phyloP scores from a whole-genome alignment of 352 stramenopile species.

The Albugo laibachii region DNA sequence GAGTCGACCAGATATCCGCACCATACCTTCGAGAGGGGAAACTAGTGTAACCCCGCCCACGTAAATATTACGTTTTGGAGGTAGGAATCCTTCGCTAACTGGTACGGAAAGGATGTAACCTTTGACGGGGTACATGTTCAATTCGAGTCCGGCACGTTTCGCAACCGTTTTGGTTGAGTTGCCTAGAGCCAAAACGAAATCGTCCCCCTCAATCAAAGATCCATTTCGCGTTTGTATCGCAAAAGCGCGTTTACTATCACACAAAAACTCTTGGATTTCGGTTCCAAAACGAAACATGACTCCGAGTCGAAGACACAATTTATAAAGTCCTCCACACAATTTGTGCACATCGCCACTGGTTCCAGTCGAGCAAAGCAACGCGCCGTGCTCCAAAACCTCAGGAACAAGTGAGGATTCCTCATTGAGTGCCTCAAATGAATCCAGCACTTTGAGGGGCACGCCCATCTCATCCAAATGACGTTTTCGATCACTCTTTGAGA shows the following conservation, averaged over 20 bases:
- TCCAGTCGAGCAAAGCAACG: conserved; percentile 57
- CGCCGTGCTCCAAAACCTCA: conserved; percentile 37
- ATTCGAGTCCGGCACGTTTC: conserved; percentile 39
- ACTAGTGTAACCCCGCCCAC: conserved; percentile 53
- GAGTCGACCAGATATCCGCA: conserved; percentile 62
- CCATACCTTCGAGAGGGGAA: conserved; percentile 40
- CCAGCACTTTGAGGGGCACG: conserved; percentile 56
- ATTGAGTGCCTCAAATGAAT: conserved; percentile 26
- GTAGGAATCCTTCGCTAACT: conserved; percentile 33
- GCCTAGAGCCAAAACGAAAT: conserved; percentile 67
- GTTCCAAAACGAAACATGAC: conserved; percentile 81
- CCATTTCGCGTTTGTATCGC: conserved; percentile 56
- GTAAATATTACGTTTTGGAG: conserved; percentile 67
- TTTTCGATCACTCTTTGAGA: conserved; percentile 50
- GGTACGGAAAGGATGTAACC: conserved; percentile 73
- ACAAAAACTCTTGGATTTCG: conserved; percentile 59
- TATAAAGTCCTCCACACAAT: conserved; percentile 68
- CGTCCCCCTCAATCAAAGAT: conserved; percentile 71
- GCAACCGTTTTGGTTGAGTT: conserved; percentile 55
- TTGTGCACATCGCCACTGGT: conserved; percentile 79
- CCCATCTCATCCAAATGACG: conserved; percentile 47
- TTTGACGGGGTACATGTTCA: conserved; percentile 72
- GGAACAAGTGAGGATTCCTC: conserved; percentile 38
- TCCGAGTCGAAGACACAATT: conserved; percentile 53
- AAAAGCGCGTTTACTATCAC: conserved; percentile 53